Evolutionary conservation across 2,329 filamentous ascomycete species (phyloP), one percentile per base, ranked within the genome.

Genomic region (Orbilia oligospora): DNA sequence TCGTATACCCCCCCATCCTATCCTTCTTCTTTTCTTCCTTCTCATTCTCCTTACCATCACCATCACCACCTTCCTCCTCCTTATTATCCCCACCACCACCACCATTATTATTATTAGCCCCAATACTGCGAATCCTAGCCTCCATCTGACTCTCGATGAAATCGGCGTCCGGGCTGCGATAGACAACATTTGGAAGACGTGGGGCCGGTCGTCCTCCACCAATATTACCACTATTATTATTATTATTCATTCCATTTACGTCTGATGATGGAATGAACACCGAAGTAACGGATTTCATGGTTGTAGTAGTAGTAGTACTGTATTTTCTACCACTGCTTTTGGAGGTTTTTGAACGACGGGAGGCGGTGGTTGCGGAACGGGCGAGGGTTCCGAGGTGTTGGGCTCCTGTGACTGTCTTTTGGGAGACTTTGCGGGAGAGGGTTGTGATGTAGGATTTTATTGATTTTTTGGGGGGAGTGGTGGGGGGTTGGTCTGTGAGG

Each of bases 1-100:
- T 65, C 1, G 69, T 55, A n/a, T 27, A 48, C 22, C 69, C 69
- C 10, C 27, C 38, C 69, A 72, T 72, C 16, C 58, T 33, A 30
- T 49, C 48, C 14, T 27, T 22, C 10, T 41, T 22, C 10, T 27
- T 6, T 30, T 30, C 27, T 30, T 72, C 16, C 20, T 49, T 36
- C 6, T 27, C n/a, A 5, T 41, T n/a, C 10, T 27, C 14, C 12
- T 10, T 30, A 6, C 20, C 5, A 3, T 24, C 27, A 1, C 4
- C 8, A 20, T 38, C 2, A n/a, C n/a, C n/a, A n/a, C n/a, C 24
- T 44, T 27, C 33, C 33, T 24, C 36, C 0, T 30, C 20, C 27
- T 55, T 27, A 2, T 8, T 27, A 5, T 24, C 22, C 2, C 20
- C 53, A 20, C 41, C 10, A n/a, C 6, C 14, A n/a, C n/a, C n/a